Evolutionary conservation across 140 eudicot genomes (phyloP), one percentile per base, ranked within the genome.

Genomic region (Flaveria floridana): DNA sequence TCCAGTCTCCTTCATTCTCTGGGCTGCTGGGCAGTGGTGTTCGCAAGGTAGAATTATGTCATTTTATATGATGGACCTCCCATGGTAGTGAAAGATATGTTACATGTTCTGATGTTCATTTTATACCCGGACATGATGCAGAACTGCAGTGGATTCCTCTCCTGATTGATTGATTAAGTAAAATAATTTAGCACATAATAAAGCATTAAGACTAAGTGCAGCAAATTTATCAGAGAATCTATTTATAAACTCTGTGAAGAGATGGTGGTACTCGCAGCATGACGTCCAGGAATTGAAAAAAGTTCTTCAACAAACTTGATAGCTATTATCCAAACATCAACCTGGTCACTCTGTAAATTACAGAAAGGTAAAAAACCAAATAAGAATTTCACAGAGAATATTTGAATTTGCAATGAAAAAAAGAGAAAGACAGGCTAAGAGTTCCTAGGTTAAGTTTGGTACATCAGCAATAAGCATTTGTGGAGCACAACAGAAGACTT

Each of bases 191-290:
- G 87, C 97, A 81, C 86, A 86, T 67, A 95, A 95, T 85, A 59
- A 88, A 59, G 89, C 96, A 78, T 76, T 81, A 26, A 83, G 76
- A 80, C 99, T 91, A 73, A 91, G 96, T 70, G 84, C 96, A 15
- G 85, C 81, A 68, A 95, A 86, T 78, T 91, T 95, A 28, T 95
- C 99, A 41, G 87, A 81, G 78, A 91, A 88, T 80, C 97, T 87
- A 68, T 89, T 89, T 41, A 91, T 61, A 75, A 91, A 86, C 81
- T 91, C 99, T 67, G 73, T 42, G 52, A 91, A 95, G 14, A 95
- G 85, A 91, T 83, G 84, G 16, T 76, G 85, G 77, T 89, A 86
- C 59, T 88, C 88, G 89, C 86, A 62, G 79, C 65, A 65, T 88
- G 73, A 25, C 72, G 65, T 53, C 88, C 94, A 19, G 85, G 88